phyloP scores from a whole-genome alignment of 768 basidiomycete genomes.

The Kwoniella sp. region DNA sequence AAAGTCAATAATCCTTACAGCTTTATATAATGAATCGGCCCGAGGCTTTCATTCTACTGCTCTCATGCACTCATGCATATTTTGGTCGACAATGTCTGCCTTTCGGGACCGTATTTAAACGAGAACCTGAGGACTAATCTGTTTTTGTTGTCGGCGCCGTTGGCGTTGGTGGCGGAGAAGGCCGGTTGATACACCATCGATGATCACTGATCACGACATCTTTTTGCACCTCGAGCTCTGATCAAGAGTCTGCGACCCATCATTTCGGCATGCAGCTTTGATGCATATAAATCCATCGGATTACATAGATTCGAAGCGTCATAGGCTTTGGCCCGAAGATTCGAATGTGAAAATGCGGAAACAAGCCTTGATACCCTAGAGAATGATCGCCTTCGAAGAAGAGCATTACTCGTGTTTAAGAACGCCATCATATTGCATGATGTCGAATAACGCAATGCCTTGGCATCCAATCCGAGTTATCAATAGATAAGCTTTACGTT shows the following conservation, averaged over 20 bases:
- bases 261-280: too few relatives aligned
- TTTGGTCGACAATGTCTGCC: too few relatives aligned
- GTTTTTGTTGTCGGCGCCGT: too few relatives aligned
- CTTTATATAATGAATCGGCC: not conserved
- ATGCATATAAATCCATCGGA: too few relatives aligned
- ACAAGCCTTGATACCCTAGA: too few relatives aligned
- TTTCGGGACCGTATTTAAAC: too few relatives aligned
- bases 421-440: not conserved
- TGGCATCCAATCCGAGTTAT: not conserved
- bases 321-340: not conserved
- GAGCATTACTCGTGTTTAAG: not conserved
- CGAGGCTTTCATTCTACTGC: not conserved
- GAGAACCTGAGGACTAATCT: too few relatives aligned
- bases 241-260: too few relatives aligned
- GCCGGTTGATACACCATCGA: constrained; percentile 5
- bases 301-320: not conserved
- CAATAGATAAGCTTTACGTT: not conserved
- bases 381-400: too few relatives aligned
- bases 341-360: too few relatives aligned
- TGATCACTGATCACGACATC: constrained; percentile 17
- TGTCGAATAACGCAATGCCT: not conserved
- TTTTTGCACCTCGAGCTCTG: not conserved
- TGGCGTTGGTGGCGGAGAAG: constrained; percentile 2
- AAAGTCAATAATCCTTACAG: not conserved
- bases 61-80: not conserved